Evolutionary conservation across 148 eudicot genomes (phyloP).

Genomic region (Camellia granthamiana): DNA sequence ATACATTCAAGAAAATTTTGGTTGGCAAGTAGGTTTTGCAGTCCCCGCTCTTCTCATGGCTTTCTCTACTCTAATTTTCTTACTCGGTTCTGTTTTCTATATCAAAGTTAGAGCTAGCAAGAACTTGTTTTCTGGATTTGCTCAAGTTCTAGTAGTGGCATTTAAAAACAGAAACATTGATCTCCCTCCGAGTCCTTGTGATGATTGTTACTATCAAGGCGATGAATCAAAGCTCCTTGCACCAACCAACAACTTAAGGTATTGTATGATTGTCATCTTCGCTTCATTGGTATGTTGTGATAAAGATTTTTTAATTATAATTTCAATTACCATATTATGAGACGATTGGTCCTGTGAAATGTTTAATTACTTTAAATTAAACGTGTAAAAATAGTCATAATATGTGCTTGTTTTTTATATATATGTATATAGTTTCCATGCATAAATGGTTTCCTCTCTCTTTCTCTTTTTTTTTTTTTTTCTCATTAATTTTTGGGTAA

Average conservation of each 20-base stretch:
- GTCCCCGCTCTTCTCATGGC: constrained; percentile 36
- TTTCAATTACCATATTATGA: too few relatives aligned
- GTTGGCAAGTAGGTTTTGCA: constrained; percentile 46
- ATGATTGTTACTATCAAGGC: neutral
- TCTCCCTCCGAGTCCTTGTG: too few relatives aligned
- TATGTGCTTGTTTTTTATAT: too few relatives aligned
- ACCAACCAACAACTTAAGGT: neutral
- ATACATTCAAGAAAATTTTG: constrained; percentile 48
- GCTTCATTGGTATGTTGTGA: neutral
- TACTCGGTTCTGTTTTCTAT: constrained; percentile 36
- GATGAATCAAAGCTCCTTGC: neutral
- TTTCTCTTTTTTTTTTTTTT: too few relatives aligned
- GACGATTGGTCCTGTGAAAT: too few relatives aligned
- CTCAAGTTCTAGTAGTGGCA: neutral
- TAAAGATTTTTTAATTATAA: neutral
- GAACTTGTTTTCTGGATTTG: constrained; percentile 22
- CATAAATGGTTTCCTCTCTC: too few relatives aligned
- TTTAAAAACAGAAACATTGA: neutral
- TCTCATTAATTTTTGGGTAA: too few relatives aligned
- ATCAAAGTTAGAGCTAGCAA: constrained; percentile 26
- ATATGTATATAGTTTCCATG: too few relatives aligned
- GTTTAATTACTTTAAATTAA: too few relatives aligned
- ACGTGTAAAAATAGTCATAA: too few relatives aligned
- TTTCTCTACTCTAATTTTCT: constrained; percentile 29
- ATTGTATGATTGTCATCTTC: neutral